These are phyloP conservation scores for Xylaria grammica DNA, from an alignment of 495 filamentous ascomycete genomes.

Conservation along the genomic window DNA sequence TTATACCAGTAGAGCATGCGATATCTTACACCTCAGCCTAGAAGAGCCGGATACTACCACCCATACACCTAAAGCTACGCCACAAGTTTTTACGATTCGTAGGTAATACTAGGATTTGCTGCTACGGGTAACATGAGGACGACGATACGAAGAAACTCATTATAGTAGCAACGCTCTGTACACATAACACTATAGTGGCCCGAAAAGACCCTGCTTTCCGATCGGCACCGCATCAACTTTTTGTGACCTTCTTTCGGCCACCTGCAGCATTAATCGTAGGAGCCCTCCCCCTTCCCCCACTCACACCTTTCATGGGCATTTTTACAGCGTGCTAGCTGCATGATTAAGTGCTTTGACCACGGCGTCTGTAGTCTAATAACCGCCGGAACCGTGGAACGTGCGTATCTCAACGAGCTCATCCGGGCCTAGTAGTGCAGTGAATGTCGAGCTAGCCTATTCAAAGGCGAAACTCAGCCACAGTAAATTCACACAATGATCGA, in stretches of 20 bases:
- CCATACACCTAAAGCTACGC: not conserved
- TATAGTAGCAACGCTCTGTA: not conserved
- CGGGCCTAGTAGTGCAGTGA: not conserved
- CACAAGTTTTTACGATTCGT: not conserved
- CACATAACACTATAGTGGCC: not conserved
- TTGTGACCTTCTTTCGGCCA: constrained; percentile 18
- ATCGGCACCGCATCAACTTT: constrained; percentile 14
- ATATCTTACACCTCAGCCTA: constrained; percentile 9
- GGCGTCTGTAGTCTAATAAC: not conserved
- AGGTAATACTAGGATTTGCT: not conserved
- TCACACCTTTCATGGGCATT: constrained; percentile 5
- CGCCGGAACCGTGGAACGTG: constrained; percentile 5
- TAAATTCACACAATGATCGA: no score
- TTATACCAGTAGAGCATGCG: not conserved
- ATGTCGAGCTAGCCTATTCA: not conserved
- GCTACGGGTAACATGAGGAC: not conserved
- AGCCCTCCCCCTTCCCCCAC: constrained; percentile 16
- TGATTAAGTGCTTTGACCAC: not conserved
- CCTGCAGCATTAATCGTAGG: constrained; percentile 14
- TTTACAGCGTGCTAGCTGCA: constrained; percentile 11
- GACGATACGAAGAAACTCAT: not conserved
- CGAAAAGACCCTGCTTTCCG: constrained; percentile 20
- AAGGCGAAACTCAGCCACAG: no score
- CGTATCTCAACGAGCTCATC: not conserved
- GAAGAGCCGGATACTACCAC: not conserved